Evolutionary conservation across 805 yeast species (phyloP).

Genomic region (Wickerhamomyces alni): DNA sequence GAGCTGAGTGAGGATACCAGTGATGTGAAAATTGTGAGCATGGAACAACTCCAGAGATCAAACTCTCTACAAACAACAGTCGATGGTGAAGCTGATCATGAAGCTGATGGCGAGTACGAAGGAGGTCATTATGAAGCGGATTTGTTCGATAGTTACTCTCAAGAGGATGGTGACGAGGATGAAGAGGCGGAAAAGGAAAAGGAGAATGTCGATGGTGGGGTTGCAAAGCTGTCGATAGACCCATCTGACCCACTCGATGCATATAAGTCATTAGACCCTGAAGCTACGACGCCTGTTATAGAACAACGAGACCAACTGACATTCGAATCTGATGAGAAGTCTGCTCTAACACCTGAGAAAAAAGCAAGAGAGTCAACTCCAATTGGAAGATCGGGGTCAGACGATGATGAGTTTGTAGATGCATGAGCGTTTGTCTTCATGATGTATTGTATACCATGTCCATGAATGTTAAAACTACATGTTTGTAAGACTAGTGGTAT

Average conservation of each 20-base stretch:
- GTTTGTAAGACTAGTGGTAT: no score
- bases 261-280: not conserved
- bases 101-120: not conserved
- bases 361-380: not conserved
- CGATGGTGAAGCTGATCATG: not conserved
- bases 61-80: not conserved
- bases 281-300: not conserved
- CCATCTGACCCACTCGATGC: not conserved
- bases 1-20: slow-evolving; percentile 1
- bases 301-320: not conserved
- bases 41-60: not conserved
- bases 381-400: slow-evolving; percentile 1
- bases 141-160: slow-evolving; percentile 13
- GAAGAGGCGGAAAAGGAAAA: slow-evolving; percentile 3
- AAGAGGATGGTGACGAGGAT: slow-evolving; percentile 10
- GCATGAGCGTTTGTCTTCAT: no score
- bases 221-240: not conserved
- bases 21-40: not conserved
- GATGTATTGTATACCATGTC: no score
- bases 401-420: slow-evolving; percentile 15
- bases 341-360: not conserved
- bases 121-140: slow-evolving; percentile 5
- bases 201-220: not conserved
- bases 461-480: no score
- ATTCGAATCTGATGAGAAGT: not conserved